Evolutionary conservation across 1,284 basidiomycete genomes (phyloP).

Genomic region (Cutaneotrichosporon sp.): DNA sequence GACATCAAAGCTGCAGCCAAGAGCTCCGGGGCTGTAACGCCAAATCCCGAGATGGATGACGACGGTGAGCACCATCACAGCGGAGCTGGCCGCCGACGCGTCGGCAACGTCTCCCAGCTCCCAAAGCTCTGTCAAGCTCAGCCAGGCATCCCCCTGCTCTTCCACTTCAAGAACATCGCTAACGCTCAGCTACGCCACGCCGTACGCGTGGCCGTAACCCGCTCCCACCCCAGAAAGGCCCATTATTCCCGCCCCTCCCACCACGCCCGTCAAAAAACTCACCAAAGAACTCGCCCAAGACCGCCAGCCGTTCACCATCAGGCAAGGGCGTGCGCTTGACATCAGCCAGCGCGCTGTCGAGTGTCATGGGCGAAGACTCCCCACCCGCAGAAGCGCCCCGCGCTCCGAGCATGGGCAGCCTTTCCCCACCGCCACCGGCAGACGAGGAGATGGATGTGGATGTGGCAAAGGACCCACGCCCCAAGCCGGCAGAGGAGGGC

Average conservation of each 20-base stretch:
- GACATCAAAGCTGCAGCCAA: constrained; percentile 9
- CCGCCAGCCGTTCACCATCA: constrained; percentile 19
- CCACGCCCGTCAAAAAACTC: constrained; percentile 41
- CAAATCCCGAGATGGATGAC: constrained; percentile 20
- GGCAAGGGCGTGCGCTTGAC: constrained; percentile 7
- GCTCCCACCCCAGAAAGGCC: constrained; percentile 40
- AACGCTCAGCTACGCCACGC: constrained; percentile 24
- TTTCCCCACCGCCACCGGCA: constrained; percentile 38
- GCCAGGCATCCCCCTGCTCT: background rate
- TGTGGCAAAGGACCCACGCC: no score
- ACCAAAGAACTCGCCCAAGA: constrained; percentile 31
- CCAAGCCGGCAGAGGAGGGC: background rate
- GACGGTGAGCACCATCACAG: constrained; percentile 17
- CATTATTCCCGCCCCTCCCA: constrained; percentile 45
- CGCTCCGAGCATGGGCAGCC: constrained; percentile 16
- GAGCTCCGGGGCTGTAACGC: constrained; percentile 21
- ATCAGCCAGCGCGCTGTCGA: constrained; percentile 22
- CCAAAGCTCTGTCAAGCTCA: background rate
- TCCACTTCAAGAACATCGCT: background rate
- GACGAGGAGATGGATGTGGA: constrained; percentile 20
- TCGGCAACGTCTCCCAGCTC: no score
- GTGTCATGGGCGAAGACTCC: constrained; percentile 17
- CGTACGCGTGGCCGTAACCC: constrained; percentile 43
- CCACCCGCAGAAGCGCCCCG: constrained; percentile 18
- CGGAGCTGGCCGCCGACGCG: background rate